Conservation (phyloP, 2,329 filamentous ascomycete species). For the Claviceps sp. region DNA sequence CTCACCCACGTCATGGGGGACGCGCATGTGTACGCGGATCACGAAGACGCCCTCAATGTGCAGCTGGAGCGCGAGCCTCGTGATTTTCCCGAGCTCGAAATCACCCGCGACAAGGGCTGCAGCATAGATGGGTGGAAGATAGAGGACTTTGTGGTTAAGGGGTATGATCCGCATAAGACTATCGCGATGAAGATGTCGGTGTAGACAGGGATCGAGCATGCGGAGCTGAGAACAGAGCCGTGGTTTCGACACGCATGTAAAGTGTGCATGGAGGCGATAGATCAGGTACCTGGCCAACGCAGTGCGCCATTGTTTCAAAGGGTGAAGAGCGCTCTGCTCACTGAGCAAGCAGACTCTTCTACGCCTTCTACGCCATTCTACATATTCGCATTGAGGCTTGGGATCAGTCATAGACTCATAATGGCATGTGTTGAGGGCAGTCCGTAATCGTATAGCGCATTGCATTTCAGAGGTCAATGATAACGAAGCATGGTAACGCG, state of each 20-base stretch:
- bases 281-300: neutral
- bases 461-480: too few relatives aligned
- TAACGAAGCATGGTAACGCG: too few relatives aligned
- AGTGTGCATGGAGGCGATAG: neutral
- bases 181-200: conserved; percentile 99
- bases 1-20: conserved; percentile 96
- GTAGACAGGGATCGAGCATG: conserved; percentile 18
- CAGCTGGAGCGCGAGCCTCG: conserved; percentile 72
- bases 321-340: neutral
- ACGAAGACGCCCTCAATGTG: conserved; percentile 71
- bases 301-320: neutral
- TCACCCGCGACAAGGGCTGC: conserved; percentile 52
- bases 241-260: neutral
- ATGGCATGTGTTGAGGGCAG: too few relatives aligned
- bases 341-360: neutral
- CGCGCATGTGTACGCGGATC: conserved; percentile 91
- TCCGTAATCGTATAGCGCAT: too few relatives aligned
- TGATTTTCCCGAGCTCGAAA: conserved; percentile 66
- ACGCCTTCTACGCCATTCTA: too few relatives aligned
- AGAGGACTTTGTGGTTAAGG: conserved; percentile 77
- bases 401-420: too few relatives aligned
- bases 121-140: conserved; percentile 82
- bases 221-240: neutral
- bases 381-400: too few relatives aligned
- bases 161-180: conserved; percentile 79